A percentile compares a stretch with the other conserved stretches of the same genome.
Conservation (phyloP, 1,284 basidiomycete genomes). For the Pseudozyma flocculosa region DNA sequence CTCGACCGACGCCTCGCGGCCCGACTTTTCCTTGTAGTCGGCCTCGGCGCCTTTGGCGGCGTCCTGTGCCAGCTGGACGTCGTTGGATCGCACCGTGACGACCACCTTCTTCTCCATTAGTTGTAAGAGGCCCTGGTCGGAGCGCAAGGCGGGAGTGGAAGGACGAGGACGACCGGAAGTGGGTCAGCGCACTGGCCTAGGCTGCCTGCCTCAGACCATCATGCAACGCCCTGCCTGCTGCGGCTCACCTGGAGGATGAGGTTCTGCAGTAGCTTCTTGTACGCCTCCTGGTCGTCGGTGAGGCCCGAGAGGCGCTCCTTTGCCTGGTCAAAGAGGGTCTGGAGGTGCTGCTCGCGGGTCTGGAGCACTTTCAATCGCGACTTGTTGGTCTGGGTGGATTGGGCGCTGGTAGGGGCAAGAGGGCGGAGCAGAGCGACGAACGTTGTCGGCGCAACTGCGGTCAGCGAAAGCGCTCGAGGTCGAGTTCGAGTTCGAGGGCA, state of each 20-base stretch:
- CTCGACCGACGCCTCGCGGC: slow-evolving; percentile 67
- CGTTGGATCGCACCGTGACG: slow-evolving; percentile 43
- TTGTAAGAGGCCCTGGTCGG: slow-evolving; percentile 46
- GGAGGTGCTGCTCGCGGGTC: slow-evolving; percentile 85
- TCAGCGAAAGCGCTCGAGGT: too few species aligned
- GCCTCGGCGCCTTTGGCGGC: slow-evolving; percentile 69
- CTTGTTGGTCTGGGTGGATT: slow-evolving; percentile 91
- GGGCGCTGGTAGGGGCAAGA: slow-evolving; percentile 66
- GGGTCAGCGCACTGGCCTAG: too few species aligned
- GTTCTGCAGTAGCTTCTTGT: slow-evolving; percentile 42
- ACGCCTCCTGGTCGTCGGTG: slow-evolving; percentile 68
- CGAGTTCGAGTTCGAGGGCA: too few species aligned
- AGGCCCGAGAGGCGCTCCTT: slow-evolving; percentile 69
- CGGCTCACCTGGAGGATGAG: slow-evolving; percentile 80
- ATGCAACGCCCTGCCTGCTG: too few species aligned
- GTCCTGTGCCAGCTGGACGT: slow-evolving; percentile 58
- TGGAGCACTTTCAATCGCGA: slow-evolving; percentile 88
- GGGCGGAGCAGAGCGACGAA: not conserved
- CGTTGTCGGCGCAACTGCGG: too few species aligned
- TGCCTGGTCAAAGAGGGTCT: slow-evolving; percentile 80
- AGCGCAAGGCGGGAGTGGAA: not conserved
- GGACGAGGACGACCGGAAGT: not conserved
- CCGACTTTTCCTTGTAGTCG: slow-evolving; percentile 74
- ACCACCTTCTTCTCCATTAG: slow-evolving; percentile 50
- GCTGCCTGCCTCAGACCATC: too few species aligned